These are phyloP conservation scores for Lipomyces mesembrius DNA, from an alignment of 805 yeast species.

Conservation along the genomic window DNA sequence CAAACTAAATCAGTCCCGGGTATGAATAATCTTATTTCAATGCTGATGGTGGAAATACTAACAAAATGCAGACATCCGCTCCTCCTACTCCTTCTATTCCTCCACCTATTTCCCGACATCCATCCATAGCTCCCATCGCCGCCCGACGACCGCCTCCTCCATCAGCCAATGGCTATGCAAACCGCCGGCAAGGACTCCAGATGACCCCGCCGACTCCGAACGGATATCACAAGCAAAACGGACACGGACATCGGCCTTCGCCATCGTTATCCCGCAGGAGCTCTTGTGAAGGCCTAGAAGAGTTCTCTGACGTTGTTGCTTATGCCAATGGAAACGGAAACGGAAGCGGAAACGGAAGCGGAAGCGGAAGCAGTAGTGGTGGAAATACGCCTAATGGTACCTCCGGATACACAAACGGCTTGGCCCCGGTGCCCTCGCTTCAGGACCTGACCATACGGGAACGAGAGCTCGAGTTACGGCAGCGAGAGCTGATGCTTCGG, in stretches of 20 bases:
- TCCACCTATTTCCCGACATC: neutral
- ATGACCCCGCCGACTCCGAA: slow-evolving; percentile 1
- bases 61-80: neutral
- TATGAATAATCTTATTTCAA: neutral
- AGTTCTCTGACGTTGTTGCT: slow-evolving; percentile 33
- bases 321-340: no score
- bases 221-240: slow-evolving; percentile 12
- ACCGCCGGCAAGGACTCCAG: neutral
- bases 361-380: slow-evolving; percentile 3
- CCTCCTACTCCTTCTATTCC: neutral
- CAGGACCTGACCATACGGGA: slow-evolving; percentile 23
- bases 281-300: slow-evolving; percentile 29
- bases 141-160: slow-evolving; percentile 11
- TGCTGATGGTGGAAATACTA: neutral
- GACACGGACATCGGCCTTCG: slow-evolving; percentile 10
- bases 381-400: slow-evolving; percentile 6
- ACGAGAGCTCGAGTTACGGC: slow-evolving; percentile 28
- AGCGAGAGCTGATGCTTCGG: slow-evolving; percentile 25
- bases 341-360: neutral
- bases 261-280: slow-evolving; percentile 17
- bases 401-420: neutral
- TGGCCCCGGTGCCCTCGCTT: slow-evolving; percentile 4
- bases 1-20: slow-evolving; percentile 17
- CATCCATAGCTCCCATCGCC: slow-evolving; percentile 7
- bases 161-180: slow-evolving; percentile 18